Evolutionary conservation across 352 stramenopile species (phyloP), one percentile per base, ranked within the genome.

Genomic region (Globisporangium mamillatum): DNA sequence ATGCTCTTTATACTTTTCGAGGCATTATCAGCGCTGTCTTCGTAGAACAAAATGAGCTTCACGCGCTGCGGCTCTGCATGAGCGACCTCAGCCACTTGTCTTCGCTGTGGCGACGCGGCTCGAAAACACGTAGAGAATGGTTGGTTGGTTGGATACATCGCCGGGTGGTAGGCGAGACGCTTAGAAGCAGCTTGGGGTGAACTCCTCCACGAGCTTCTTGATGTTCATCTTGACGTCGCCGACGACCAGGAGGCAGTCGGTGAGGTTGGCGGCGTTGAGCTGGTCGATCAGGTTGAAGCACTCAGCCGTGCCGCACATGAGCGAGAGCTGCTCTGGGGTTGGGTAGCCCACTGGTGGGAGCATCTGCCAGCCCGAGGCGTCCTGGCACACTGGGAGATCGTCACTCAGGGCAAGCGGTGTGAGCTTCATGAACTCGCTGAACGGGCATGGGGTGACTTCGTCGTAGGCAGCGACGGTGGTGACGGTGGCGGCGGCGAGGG

Each of bases 381-480:
- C 41, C 41, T 48, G 41, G 41, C 41, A 48, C 41, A 20, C 14
- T 48, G 41, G 41, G 14, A 48, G 41, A 16, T 48, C 41, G 0
- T 48, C 14, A 4, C 41, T 48, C 41, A 48, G 41, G 41, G 50
- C 60, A 14, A 66, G 20, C n/a, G 57, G 34, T 7, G 34, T 29
- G 18, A 63, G 32, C 58, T 64, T 64, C 9, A 32, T n/a, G 18
- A 64, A 50, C 50, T 66, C 61, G 25, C 12, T 12, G 32, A 36
- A 57, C 25, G 61, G 61, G 61, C 61, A 66, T 6, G 9, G 9
- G 7, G 61, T 66, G 61, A 20, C 16, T 38, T 66, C 50, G 61
- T 57, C 29, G 46, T 66, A 61, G 50, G 63, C 63, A 29, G 54
- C 63, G 34, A 56, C 63, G 38, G 41, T 29, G 25, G 18, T 18